Base-by-base conservation (phyloP, 2,329 filamentous ascomycete species). In the Xylaria sp. region DNA sequence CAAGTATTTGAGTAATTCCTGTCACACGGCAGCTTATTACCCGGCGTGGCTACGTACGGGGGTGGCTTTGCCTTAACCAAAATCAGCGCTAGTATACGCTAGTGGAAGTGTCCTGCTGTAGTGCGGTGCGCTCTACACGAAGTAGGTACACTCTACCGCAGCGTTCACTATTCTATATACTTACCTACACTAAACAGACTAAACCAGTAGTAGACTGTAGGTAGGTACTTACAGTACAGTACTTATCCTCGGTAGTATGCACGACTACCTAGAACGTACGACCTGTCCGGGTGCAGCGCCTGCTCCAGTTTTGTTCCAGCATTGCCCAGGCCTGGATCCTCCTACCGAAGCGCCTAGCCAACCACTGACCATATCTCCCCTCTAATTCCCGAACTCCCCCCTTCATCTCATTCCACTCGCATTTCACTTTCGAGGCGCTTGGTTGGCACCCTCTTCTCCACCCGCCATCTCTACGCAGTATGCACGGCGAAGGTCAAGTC, bases 1-100 rank as follows among this genome's bases (percentile, higher is more conserved):
- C 37, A 33, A 58, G 54, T 59, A 65, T 65, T 65, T 65, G 63
- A 62, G 63, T 65, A n/a, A 65, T 53, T 64, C 33, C 38, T 56
- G 52, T 62, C 58, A 51, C 58, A 51, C 58, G 54, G 62, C 46
- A 59, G 38, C 59, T 48, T 52, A 53, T 54, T 47, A 64, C 48
- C 62, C 46, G 51, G 51, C 25, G 27, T 57, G 46, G 38, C 54
- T 25, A 19, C 21, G 38, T n/a, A n/a, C n/a, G n/a, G 37, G 54
- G 46, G 47, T 52, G 59, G 59, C 46, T 51, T 23, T 38, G 53
- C 41, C 41, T 52, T 53, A 64, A 60, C 61, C 58, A 38, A n/a
- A 4, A 60, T 64, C 47, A 61, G 58, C 47, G 54, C 55, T 62
- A 65, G 59, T 23, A 29, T 41, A 33, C 21, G 37, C 35, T 53